Percentiles rank a stretch among this genome's conserved stretches.
Conservation (phyloP, 345 rosid species). For the Anastatica hierochuntica region DNA sequence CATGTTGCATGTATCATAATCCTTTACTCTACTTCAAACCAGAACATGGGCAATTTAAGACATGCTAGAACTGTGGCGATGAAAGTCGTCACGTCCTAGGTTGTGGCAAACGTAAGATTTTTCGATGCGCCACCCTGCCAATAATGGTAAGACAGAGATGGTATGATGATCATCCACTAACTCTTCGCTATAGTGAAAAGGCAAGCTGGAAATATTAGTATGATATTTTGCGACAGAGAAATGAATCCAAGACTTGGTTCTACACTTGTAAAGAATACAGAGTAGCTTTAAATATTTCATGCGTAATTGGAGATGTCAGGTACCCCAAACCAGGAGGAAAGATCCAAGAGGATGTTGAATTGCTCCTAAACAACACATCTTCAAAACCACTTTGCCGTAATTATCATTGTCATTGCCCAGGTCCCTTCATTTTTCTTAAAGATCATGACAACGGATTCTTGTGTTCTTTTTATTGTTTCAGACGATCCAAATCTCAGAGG, state of each 20-base stretch:
- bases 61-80: not conserved
- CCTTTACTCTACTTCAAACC: not conserved
- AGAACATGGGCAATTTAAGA: not conserved
- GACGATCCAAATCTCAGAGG: too few species aligned
- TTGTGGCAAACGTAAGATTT: not conserved
- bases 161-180: constrained; percentile 3
- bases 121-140: not conserved
- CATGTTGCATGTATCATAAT: too few species aligned
- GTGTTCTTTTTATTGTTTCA: too few species aligned
- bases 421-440: not conserved
- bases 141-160: not conserved
- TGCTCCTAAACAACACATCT: not conserved
- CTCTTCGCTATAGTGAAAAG: not conserved
- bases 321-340: not conserved
- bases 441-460: too few species aligned
- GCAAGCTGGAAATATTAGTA: not conserved
- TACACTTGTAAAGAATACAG: not conserved
- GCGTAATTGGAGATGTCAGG: not conserved
- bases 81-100: too few species aligned
- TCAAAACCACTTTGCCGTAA: not conserved
- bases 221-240: constrained; percentile 5
- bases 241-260: constrained; percentile 2
- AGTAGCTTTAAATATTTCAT: not conserved
- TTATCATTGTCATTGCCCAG: not conserved
- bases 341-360: not conserved